A percentile compares a stretch with the other conserved stretches of the same genome.
Conservation (phyloP, 2,329 filamentous ascomycete genomes). For the Sphaerulina vaccinii region DNA sequence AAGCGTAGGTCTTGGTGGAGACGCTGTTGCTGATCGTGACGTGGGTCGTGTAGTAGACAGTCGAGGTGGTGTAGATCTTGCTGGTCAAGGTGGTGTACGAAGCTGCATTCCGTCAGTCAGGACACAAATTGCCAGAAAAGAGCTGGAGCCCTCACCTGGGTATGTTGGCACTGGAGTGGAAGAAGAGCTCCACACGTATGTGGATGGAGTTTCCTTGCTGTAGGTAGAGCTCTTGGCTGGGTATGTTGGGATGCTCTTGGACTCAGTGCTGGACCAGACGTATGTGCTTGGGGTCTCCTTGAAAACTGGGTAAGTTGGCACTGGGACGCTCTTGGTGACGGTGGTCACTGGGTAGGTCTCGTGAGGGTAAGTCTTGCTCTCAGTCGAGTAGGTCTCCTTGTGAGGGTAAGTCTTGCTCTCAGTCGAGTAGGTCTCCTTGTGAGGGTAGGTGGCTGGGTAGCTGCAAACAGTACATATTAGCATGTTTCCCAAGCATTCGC, state of each 20-base stretch:
- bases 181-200: no score
- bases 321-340: no score
- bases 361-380: slow-evolving; percentile 1
- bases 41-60: slow-evolving; percentile 26
- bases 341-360: no score
- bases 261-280: no score
- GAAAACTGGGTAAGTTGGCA: neutral
- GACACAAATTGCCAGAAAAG: no score
- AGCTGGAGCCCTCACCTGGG: no score
- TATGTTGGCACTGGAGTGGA: no score
- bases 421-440: neutral
- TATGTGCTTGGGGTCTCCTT: neutral
- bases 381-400: neutral
- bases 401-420: neutral
- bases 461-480: no score
- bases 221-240: neutral
- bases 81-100: slow-evolving; percentile 12
- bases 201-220: neutral
- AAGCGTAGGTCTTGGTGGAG: slow-evolving; percentile 17
- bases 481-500: no score
- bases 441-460: neutral
- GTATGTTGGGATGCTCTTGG: no score
- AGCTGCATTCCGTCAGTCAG: no score
- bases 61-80: slow-evolving; percentile 22
- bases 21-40: slow-evolving; percentile 39